Percentiles rank a stretch among this genome's conserved stretches.
phyloP scores from a whole-genome alignment of 2,329 filamentous ascomycete genomes.

The Xenoacremonium recifei region DNA sequence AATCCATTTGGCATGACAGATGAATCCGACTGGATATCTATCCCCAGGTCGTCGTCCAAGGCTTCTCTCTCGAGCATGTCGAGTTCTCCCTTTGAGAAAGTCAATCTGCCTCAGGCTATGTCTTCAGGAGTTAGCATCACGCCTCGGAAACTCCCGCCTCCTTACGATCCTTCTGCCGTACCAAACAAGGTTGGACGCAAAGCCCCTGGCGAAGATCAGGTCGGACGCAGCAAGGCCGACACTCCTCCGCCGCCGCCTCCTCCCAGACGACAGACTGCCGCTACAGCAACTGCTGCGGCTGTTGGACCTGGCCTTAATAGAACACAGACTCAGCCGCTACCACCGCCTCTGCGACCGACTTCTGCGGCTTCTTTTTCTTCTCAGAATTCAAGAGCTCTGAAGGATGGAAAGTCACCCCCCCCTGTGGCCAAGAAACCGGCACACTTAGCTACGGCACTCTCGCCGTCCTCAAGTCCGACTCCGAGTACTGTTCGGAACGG shows the following conservation, averaged over 20 bases:
- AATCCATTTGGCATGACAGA: conserved; percentile 78
- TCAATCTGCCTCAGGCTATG: conserved; percentile 48
- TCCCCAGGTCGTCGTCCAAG: conserved; percentile 54
- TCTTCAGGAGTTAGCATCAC: conserved; percentile 43
- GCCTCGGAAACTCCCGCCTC: conserved; percentile 51
- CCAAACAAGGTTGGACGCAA: conserved; percentile 46
- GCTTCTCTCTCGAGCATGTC: conserved; percentile 57
- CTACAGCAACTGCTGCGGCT: conserved; percentile 10
- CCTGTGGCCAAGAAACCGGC: conserved; percentile 64
- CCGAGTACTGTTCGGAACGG: conserved; percentile 8
- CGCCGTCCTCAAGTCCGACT: conserved; percentile 23
- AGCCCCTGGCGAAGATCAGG: conserved; percentile 41
- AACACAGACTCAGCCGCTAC: conserved; percentile 26
- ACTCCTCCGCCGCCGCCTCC: conserved; percentile 48
- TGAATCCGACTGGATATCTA: conserved; percentile 81
- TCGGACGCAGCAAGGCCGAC: conserved; percentile 21
- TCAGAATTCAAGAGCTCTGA: conserved; percentile 29
- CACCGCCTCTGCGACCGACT: conserved; percentile 29
- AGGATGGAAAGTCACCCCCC: conserved; percentile 44
- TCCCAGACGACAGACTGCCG: conserved; percentile 39
- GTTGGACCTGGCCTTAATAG: conserved; percentile 20
- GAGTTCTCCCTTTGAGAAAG: conserved; percentile 58
- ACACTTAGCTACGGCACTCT: conserved; percentile 40
- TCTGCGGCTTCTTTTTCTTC: conserved; percentile 35
- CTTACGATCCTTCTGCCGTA: conserved; percentile 46